Conservation (phyloP, 805 yeast species). For the Myxozyma vanderwaltii region DNA sequence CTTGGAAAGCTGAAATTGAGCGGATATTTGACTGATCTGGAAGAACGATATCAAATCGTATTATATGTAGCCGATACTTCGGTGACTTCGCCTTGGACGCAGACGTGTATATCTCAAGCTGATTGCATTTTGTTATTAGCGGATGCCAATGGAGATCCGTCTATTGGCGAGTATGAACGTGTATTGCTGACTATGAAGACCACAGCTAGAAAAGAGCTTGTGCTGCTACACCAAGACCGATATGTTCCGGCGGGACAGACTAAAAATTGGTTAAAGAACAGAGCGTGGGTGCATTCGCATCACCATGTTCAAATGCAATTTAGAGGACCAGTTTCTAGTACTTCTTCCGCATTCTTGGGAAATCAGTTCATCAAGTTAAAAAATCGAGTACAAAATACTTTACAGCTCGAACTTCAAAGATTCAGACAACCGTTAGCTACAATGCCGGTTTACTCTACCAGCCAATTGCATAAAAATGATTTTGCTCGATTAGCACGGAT, state of each 20-base stretch:
- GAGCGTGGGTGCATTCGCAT: constrained; percentile 91
- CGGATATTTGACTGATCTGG: constrained; percentile 87
- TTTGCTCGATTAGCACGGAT: constrained; percentile 87
- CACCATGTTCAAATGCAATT: constrained; percentile 82
- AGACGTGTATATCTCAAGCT: constrained; percentile 90
- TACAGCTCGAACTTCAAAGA: constrained; percentile 41
- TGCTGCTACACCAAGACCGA: constrained; percentile 80
- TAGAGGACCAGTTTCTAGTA: constrained; percentile 22
- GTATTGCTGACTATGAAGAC: constrained; percentile 72
- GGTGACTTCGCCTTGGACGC: constrained; percentile 83
- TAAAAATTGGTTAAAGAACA: constrained; percentile 74
- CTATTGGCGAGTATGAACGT: constrained; percentile 83
- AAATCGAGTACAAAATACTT: constrained; percentile 39
- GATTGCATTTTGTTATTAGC: constrained; percentile 91
- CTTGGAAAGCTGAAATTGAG: constrained; percentile 81
- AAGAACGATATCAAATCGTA: constrained; percentile 84
- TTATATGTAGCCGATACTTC: constrained; percentile 87
- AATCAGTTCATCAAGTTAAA: constrained; percentile 36
- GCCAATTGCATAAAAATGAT: constrained; percentile 74
- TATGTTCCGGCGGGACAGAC: constrained; percentile 85
- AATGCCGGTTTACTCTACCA: constrained; percentile 40
- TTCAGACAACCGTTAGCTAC: constrained; percentile 21
- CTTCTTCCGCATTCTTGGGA: constrained; percentile 19
- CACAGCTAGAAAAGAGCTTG: constrained; percentile 83
- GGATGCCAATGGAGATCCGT: constrained; percentile 72